Evolutionary conservation across 495 filamentous ascomycete genomes (phyloP).

Genomic region (Annulohypoxylon stygium): DNA sequence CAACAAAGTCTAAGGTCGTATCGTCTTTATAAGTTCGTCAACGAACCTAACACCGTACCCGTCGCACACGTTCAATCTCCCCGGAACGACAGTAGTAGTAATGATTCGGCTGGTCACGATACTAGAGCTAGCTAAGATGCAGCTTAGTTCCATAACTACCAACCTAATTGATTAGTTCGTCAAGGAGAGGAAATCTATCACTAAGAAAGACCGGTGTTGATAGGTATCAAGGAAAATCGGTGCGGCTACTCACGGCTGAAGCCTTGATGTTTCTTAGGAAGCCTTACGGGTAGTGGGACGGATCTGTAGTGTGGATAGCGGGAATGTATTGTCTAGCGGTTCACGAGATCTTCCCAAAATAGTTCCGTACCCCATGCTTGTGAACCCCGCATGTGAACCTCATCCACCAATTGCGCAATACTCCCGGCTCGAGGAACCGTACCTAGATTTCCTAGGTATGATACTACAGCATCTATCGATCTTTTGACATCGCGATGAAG

Average conservation of each 20-base stretch:
- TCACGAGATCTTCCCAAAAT: neutral
- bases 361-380: neutral
- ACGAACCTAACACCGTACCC: neutral
- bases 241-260: too few relatives aligned
- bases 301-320: neutral
- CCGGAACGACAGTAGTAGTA: neutral
- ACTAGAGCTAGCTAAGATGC: neutral
- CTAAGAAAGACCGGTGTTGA: too few relatives aligned
- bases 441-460: too few relatives aligned
- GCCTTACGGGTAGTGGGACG: neutral
- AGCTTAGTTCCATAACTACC: too few relatives aligned
- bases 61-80: neutral
- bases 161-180: too few relatives aligned
- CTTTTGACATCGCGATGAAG: too few relatives aligned
- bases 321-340: neutral
- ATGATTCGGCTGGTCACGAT: neutral
- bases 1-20: neutral
- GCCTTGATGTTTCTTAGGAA: neutral
- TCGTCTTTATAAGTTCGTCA: neutral
- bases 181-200: too few relatives aligned
- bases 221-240: too few relatives aligned
- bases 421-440: neutral
- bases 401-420: neutral
- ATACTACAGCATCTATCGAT: too few relatives aligned
- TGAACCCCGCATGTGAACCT: neutral